phyloP scores from a whole-genome alignment of 2,329 filamentous ascomycete species.

The Botrytis elliptica region DNA sequence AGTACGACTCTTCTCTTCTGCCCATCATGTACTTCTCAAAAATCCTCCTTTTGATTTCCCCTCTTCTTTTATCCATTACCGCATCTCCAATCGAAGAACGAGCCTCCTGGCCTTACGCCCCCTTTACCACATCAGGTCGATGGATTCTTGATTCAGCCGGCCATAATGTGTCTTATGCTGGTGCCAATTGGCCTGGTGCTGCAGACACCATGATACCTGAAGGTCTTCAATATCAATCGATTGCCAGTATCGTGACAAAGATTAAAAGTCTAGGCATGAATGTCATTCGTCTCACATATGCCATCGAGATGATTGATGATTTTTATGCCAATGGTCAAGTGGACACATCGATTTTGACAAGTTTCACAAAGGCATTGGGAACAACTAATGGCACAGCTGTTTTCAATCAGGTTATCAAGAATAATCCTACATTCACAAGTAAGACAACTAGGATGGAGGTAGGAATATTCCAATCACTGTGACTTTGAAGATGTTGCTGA shows the following conservation, averaged over 20 bases:
- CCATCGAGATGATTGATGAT: slow-evolving; percentile 63
- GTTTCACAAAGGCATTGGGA: slow-evolving; percentile 50
- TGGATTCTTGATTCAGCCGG: slow-evolving; percentile 35
- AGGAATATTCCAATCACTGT: neutral
- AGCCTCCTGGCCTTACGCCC: slow-evolving; percentile 15
- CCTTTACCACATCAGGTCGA: slow-evolving; percentile 20
- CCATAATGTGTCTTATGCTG: slow-evolving; percentile 50
- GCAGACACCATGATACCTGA: slow-evolving; percentile 64
- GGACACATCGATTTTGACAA: slow-evolving; percentile 48
- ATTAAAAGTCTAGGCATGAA: slow-evolving; percentile 61
- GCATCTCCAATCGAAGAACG: slow-evolving; percentile 2
- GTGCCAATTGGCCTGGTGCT: slow-evolving; percentile 62
- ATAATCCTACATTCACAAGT: slow-evolving; percentile 56
- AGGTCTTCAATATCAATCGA: slow-evolving; percentile 60
- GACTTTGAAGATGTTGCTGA: neutral
- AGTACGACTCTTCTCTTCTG: neutral
- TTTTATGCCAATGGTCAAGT: slow-evolving; percentile 48
- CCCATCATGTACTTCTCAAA: slow-evolving; percentile 17
- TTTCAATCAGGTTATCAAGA: slow-evolving; percentile 51
- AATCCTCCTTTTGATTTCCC: neutral
- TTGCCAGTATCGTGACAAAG: slow-evolving; percentile 53
- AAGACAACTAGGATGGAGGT: slow-evolving; percentile 53
- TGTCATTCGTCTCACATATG: slow-evolving; percentile 60
- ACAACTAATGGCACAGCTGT: slow-evolving; percentile 52
- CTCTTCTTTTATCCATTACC: neutral